Evolutionary conservation across 2,329 filamentous ascomycete species (phyloP), one percentile per base, ranked within the genome.

Genomic region (Pyrenophora seminiperda): DNA sequence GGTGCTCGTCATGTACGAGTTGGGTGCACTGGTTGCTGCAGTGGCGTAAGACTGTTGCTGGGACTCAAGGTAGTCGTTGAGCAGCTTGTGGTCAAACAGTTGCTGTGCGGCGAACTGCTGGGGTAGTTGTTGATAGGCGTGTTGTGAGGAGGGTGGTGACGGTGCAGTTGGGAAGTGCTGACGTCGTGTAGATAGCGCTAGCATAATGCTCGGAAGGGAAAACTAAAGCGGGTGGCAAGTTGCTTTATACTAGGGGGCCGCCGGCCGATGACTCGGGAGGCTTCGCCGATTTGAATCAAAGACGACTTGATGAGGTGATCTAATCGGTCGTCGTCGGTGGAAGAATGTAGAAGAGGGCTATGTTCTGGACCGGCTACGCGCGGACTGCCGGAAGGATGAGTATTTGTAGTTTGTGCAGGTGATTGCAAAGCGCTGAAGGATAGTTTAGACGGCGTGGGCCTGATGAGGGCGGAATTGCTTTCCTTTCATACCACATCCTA

Each of bases 181-280:
- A 71, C 67, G 69, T 72, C 58, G 63, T 64, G 63, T 67, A 60
- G 66, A 62, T 68, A 63, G 61, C 54, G 68, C 69, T 63, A 72
- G 60, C 70, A 73, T 73, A 58, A 53, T 72, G 65, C 60, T 63
- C 54, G 56, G 57, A 53, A 62, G 55, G 53, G 54, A 60, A 63
- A 65, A 63, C 50, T 61, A 68, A 61, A 57, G 61, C 64, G 66
- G 68, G 70, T 73, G 70, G 70, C 70, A 56, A 73, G 64, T 62
- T 59, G 44, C 58, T 70, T 71, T 72, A 72, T 72, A 72, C 57
- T 66, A 65, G 57, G 54, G 57, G 62, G 56, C 55, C 54, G 63
- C 54, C 54, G 53, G 56, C 51, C 58, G 61, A 63, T 61, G 61
- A 65, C 63, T 67, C 67, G 66, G 67, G 51, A 60, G 54, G 60